Evolutionary conservation across 2,329 filamentous ascomycete genomes (phyloP).

Genomic region (Dactylonectria macrodidyma): DNA sequence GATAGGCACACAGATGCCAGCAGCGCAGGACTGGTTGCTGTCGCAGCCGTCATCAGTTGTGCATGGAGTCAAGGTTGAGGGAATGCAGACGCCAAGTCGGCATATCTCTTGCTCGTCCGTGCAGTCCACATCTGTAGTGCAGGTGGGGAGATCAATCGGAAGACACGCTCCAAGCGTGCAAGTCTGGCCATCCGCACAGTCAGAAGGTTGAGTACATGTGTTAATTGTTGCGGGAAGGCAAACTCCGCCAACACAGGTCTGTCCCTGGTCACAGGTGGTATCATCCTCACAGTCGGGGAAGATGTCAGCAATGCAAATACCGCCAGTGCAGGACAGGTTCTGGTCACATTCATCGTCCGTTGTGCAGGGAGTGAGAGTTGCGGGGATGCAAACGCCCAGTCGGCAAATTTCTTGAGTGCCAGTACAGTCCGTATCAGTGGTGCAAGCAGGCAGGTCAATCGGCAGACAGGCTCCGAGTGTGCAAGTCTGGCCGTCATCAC

Average conservation of each 20-base stretch:
- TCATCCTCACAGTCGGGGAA: conserved; percentile 7
- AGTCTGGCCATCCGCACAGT: conserved; percentile 5
- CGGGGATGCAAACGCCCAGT: neutral
- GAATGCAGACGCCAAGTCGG: neutral
- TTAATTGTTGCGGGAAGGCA: conserved; percentile 10
- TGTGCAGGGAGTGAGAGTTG: neutral
- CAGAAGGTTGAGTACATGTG: neutral
- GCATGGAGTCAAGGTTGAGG: neutral
- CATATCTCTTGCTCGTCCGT: neutral
- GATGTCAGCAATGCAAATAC: conserved; percentile 8
- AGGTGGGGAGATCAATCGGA: neutral
- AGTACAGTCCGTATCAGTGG: neutral
- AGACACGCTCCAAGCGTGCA: conserved; percentile 16
- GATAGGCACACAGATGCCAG: conserved; percentile 7
- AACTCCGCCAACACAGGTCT: conserved; percentile 13
- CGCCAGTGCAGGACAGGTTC: neutral
- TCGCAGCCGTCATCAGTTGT: neutral
- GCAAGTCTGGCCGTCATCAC: conserved; percentile 6
- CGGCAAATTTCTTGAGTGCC: neutral
- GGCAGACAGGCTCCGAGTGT: conserved; percentile 16
- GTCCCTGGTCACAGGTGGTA: neutral
- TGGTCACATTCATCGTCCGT: neutral
- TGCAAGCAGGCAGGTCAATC: neutral
- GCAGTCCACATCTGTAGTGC: neutral
- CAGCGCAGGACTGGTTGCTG: neutral